These are phyloP conservation scores for Phialophora expanda DNA, from an alignment of 2,329 filamentous ascomycete genomes.

Conservation along the genomic window DNA sequence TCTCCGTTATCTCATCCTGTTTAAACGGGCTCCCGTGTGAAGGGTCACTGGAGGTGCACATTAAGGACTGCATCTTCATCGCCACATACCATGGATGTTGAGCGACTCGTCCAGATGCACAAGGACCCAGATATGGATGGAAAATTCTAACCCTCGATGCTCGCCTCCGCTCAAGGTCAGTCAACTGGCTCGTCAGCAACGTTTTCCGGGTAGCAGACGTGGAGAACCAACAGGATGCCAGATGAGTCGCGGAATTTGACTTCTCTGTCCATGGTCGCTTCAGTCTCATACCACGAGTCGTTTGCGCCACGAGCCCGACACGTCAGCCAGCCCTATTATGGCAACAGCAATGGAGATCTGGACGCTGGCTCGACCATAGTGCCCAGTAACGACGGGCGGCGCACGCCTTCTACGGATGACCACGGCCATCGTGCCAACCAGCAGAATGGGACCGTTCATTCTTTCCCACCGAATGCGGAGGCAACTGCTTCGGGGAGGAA, in stretches of 20 bases:
- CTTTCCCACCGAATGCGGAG: neutral
- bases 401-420: conserved; percentile 54
- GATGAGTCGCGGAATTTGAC: neutral
- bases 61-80: neutral
- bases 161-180: neutral
- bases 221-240: neutral
- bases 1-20: neutral
- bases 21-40: neutral
- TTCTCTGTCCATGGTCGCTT: neutral
- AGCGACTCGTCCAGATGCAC: neutral
- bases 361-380: conserved; percentile 1
- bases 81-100: neutral
- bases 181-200: neutral
- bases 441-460: neutral
- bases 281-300: neutral
- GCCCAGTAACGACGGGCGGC: conserved; percentile 47
- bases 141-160: neutral
- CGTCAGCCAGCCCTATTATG: neutral
- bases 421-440: conserved; percentile 40
- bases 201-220: neutral
- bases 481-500: neutral
- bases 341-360: neutral
- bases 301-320: neutral
- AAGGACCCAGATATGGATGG: neutral
- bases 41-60: neutral